These are phyloP conservation scores for Sicyos baderoa DNA, from an alignment of 306 rosid genomes.

Conservation along the genomic window DNA sequence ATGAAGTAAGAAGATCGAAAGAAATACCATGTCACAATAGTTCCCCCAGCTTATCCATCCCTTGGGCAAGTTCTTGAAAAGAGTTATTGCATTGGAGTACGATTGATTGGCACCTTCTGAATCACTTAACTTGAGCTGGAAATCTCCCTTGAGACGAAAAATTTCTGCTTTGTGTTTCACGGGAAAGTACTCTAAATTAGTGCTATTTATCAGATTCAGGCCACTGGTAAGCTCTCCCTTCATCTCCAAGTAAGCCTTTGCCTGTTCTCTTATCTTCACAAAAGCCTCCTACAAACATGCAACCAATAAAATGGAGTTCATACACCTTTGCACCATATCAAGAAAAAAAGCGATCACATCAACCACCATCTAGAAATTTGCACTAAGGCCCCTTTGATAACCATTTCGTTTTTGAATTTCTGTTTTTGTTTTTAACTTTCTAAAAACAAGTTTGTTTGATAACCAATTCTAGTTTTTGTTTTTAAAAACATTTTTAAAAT, in stretches of 20 bases:
- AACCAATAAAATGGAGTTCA: no score
- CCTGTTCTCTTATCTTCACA: constrained; percentile 94
- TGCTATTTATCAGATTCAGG: constrained; percentile 75
- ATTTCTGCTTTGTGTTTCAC: constrained; percentile 91
- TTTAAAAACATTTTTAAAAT: no score
- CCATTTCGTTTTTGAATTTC: no score
- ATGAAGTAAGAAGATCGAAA: constrained; percentile 19
- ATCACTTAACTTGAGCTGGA: constrained; percentile 68
- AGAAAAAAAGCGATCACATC: no score
- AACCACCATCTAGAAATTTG: no score
- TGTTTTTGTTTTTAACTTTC: no score
- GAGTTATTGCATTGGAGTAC: constrained; percentile 77
- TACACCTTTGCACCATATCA: no score
- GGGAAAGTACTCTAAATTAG: constrained; percentile 92
- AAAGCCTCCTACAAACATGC: constrained; percentile 82
- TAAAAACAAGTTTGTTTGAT: no score
- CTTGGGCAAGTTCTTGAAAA: constrained; percentile 85
- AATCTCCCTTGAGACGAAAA: constrained; percentile 82
- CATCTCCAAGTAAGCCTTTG: constrained; percentile 80
- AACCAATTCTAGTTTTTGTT: no score
- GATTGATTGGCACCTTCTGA: constrained; percentile 67
- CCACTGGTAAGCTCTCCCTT: constrained; percentile 83
- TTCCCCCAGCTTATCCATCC: constrained; percentile 99
- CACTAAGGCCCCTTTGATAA: no score
- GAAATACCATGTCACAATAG: constrained; percentile 84